phyloP scores from a whole-genome alignment of 2,329 filamentous ascomycete species.

The Verticillium nubilum region DNA sequence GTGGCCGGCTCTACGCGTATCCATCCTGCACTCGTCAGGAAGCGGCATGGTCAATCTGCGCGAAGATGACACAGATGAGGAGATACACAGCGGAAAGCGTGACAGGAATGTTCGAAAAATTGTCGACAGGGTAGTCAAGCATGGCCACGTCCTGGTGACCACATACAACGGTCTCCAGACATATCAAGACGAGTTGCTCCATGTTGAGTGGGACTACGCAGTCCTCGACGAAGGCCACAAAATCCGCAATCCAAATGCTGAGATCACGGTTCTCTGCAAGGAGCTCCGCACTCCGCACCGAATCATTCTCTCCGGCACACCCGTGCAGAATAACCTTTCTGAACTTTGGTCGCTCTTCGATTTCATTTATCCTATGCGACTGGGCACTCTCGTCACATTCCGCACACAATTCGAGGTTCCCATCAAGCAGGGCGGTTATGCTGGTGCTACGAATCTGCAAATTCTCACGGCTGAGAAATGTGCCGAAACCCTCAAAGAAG shows the following conservation, averaged over 20 bases:
- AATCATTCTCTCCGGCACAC: constrained; percentile 90
- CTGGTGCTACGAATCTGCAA: constrained; percentile 88
- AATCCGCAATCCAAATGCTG: constrained; percentile 92
- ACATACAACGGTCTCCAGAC: constrained; percentile 96
- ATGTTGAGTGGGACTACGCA: constrained; percentile 86
- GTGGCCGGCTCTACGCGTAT: constrained; percentile 98
- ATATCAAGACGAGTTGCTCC: constrained; percentile 76
- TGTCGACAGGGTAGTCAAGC: constrained; percentile 71
- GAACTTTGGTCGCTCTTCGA: constrained; percentile 98
- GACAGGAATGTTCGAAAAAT: constrained; percentile 59
- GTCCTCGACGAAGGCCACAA: constrained; percentile 97
- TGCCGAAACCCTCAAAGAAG: constrained; percentile 87
- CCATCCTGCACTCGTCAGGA: constrained; percentile 89
- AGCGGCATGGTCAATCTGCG: constrained; percentile 92
- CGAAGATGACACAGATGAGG: constrained; percentile 46
- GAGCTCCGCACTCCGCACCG: constrained; percentile 85
- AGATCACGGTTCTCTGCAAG: constrained; percentile 93
- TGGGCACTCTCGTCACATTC: constrained; percentile 89
- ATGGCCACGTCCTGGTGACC: constrained; percentile 91
- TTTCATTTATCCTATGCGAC: constrained; percentile 92
- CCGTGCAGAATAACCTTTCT: constrained; percentile 93
- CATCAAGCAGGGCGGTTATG: constrained; percentile 88
- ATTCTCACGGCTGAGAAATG: constrained; percentile 93
- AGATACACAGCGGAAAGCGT: constrained; percentile 32
- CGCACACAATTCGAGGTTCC: constrained; percentile 89